Base-by-base conservation (phyloP, 2,329 filamentous ascomycete genomes). In the Torrubiella hemipterigena region DNA sequence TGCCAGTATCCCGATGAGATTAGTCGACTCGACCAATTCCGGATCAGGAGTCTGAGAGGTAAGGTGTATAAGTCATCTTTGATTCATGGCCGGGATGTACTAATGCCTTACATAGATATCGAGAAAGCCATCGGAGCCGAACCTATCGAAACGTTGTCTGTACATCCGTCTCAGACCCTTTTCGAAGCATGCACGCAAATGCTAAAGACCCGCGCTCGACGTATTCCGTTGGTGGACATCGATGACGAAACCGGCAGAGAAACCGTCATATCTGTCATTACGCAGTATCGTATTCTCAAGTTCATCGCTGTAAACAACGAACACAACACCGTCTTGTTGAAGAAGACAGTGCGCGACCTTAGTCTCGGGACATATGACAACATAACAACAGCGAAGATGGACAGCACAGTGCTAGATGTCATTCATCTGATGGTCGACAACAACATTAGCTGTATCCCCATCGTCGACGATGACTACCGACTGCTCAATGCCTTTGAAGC, bases 401-500 rank as follows among this genome's bases (percentile, higher is more conserved):
- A 79, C 46, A 91, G 81, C 31, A 79, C 85, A 1, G 91, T 98
- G 25, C 82, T 98, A 44, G 85, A 94, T 43, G 86, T 93, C 18
- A 93, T 98, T 38, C 84, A 94, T 50, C 70, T 84, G 55, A 81
- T 98, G 66, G 91, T 98, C 31, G 77, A 85, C 55, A 71, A 81
- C 55, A 94, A 85, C 56, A 96, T 98, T 47, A 94, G 85, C 25
- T 93, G 86, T 47, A 81, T 98, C 21, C 91, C 91, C 8, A 91
- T 98, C 34, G 63, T 98, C 33, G 91, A 96, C 47, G 70, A 71
- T 29, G 74, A 85, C 22, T 66, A 69, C 46, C 62, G 73, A 55
- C 76, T 98, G 0, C 73, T 96, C 40, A 98, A 98, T 49, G 86
- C 96, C 9, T 98, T 98, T 48, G 93, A 98, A 59, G 84, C 91